Conservation (phyloP, 2,329 filamentous ascomycete species). For the Ploettnerulaceae sp. region DNA sequence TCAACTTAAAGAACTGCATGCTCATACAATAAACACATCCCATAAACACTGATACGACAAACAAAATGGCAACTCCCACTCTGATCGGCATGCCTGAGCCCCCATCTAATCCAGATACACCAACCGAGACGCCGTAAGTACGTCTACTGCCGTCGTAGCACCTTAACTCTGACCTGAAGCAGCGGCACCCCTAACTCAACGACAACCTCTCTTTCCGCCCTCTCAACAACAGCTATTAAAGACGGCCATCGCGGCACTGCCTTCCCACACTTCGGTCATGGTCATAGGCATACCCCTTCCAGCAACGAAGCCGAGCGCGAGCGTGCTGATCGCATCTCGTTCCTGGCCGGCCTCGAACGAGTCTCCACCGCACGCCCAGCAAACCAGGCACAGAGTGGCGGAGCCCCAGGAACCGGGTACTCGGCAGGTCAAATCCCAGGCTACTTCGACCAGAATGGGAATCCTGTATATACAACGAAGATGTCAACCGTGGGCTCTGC, state of each 20-base stretch:
- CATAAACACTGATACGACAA: not conserved
- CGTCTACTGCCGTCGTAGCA: conserved; percentile 18
- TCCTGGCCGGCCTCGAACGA: conserved; percentile 84
- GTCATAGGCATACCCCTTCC: conserved; percentile 55
- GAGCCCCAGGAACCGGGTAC: conserved; percentile 31
- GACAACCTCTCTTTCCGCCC: conserved; percentile 83
- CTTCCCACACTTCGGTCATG: conserved; percentile 52
- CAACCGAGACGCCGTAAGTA: conserved; percentile 81
- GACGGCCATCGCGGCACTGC: conserved; percentile 86
- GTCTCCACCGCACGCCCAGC: conserved; percentile 66
- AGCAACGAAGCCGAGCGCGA: conserved; percentile 81
- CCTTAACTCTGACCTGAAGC: conserved; percentile 9
- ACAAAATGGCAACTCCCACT: conserved; percentile 41
- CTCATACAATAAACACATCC: too few relatives aligned
- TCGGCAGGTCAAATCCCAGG: conserved; percentile 45
- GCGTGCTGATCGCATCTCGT: conserved; percentile 90
- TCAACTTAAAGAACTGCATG: too few relatives aligned
- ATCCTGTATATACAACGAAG: conserved; percentile 61
- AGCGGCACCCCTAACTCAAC: conserved; percentile 91
- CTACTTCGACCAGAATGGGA: conserved; percentile 77
- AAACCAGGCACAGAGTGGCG: conserved; percentile 31
- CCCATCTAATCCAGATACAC: conserved; percentile 77
- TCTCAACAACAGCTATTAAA: conserved; percentile 94
- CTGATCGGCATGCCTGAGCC: conserved; percentile 81
- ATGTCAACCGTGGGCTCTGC: conserved; percentile 90